These are phyloP conservation scores for Cryptosporidium baileyi DNA, from an alignment of 169 alveolate species.

Conservation along the genomic window DNA sequence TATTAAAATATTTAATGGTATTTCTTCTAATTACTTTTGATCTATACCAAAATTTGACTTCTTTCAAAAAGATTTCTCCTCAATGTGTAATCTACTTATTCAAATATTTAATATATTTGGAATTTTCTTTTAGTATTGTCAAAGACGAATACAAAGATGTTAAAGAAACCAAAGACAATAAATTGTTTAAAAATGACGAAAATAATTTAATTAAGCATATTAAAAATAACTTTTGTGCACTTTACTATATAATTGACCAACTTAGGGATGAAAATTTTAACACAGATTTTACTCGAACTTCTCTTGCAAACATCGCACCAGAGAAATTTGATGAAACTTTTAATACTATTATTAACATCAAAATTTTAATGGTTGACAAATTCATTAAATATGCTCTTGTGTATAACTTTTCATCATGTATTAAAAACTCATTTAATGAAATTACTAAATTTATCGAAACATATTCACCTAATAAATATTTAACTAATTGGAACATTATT, in stretches of 20 bases:
- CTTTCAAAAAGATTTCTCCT: neutral
- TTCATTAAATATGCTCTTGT: slow-evolving; percentile 8
- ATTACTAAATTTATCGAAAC: neutral
- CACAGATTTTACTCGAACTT: neutral
- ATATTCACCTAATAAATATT: neutral
- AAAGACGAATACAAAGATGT: slow-evolving; percentile 6
- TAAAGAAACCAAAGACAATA: neutral
- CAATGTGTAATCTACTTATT: neutral
- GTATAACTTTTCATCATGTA: neutral
- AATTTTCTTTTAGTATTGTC: neutral
- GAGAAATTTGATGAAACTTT: too few relatives aligned
- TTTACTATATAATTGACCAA: neutral
- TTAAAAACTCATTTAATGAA: slow-evolving; percentile 23
- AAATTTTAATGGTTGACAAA: neutral
- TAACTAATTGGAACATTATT: neutral
- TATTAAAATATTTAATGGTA: neutral
- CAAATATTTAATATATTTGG: slow-evolving; percentile 22
- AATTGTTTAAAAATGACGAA: neutral
- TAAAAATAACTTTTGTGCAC: neutral
- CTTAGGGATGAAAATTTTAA: neutral
- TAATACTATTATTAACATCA: too few relatives aligned
- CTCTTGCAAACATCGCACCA: too few relatives aligned
- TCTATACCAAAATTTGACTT: neutral
- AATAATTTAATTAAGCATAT: neutral
- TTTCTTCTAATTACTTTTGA: slow-evolving; percentile 1